phyloP scores from a whole-genome alignment of 495 filamentous ascomycete species.

The Aspergillus bridgeri region DNA sequence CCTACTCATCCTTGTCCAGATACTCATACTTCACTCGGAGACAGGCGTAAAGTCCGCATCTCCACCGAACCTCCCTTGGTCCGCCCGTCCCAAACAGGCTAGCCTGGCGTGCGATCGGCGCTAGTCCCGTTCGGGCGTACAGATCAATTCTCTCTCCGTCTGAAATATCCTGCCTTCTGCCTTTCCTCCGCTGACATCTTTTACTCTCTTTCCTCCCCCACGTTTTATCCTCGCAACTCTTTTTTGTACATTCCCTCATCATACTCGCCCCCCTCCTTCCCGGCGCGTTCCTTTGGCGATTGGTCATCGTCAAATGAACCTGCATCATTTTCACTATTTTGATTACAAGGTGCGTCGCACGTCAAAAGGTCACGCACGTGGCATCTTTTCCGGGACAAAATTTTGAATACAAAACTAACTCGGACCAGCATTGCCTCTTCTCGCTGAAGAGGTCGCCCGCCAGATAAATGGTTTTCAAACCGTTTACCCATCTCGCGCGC shows the following conservation, averaged over 20 bases:
- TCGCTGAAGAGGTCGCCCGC: slow-evolving; percentile 48
- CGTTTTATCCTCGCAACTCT: slow-evolving; percentile 1
- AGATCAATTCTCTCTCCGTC: slow-evolving; percentile 12
- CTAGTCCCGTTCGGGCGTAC: slow-evolving; percentile 16
- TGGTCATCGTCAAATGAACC: slow-evolving; percentile 61
- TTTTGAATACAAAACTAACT: too few species aligned
- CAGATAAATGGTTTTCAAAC: slow-evolving; percentile 80
- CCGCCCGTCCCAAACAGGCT: not conserved
- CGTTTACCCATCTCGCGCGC: slow-evolving; percentile 87
- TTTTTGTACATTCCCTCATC: slow-evolving; percentile 2
- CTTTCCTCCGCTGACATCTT: slow-evolving; percentile 8
- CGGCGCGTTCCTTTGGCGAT: slow-evolving; percentile 61
- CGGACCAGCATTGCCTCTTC: slow-evolving; percentile 46
- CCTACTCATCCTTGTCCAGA: too few species aligned
- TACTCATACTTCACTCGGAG: too few species aligned
- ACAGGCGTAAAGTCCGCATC: not conserved
- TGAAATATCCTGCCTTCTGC: slow-evolving; percentile 21
- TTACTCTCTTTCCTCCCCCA: not conserved
- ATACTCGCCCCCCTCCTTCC: slow-evolving; percentile 8
- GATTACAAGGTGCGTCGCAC: slow-evolving; percentile 44
- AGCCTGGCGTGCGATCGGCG: slow-evolving; percentile 11
- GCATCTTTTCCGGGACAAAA: too few species aligned
- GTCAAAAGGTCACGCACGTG: not conserved
- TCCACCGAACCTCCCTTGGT: not conserved
- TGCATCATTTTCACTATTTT: slow-evolving; percentile 47